Percentiles rank a stretch among this genome's conserved stretches.
phyloP scores from a whole-genome alignment of 2,329 filamentous ascomycete species.

The Dothidotthia symphoricarpi region DNA sequence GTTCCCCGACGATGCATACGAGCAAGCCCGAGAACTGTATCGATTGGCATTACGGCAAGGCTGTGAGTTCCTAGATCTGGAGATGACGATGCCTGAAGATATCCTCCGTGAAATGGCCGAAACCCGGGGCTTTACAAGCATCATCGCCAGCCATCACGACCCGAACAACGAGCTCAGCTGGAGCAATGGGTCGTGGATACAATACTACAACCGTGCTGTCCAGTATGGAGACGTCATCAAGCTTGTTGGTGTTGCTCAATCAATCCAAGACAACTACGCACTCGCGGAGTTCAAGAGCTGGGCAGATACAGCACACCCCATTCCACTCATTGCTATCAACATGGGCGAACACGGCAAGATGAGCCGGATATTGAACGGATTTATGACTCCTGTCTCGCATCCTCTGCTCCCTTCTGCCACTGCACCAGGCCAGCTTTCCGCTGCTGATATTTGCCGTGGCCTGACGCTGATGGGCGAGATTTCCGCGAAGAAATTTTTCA shows the following conservation, averaged over 20 bases:
- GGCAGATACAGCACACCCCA: slow-evolving; percentile 69
- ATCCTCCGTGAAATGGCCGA: slow-evolving; percentile 68
- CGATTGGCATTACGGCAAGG: slow-evolving; percentile 75
- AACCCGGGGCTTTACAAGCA: slow-evolving; percentile 69
- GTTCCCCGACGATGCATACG: slow-evolving; percentile 74
- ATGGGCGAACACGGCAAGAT: slow-evolving; percentile 88
- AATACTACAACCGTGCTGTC: slow-evolving; percentile 83
- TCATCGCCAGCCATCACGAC: slow-evolving; percentile 96
- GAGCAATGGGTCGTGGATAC: slow-evolving; percentile 89
- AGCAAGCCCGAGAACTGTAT: slow-evolving; percentile 74
- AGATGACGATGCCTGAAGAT: slow-evolving; percentile 80
- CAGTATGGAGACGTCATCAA: slow-evolving; percentile 94
- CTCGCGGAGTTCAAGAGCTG: slow-evolving; percentile 77
- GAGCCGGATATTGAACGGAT: slow-evolving; percentile 84
- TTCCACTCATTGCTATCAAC: slow-evolving; percentile 92
- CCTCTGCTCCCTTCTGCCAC: slow-evolving; percentile 87
- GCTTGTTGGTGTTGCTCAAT: slow-evolving; percentile 77
- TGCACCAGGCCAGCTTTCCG: slow-evolving; percentile 89
- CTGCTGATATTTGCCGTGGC: slow-evolving; percentile 78
- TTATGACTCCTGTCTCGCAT: slow-evolving; percentile 93
- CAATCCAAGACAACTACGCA: slow-evolving; percentile 80
- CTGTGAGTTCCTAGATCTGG: slow-evolving; percentile 88
- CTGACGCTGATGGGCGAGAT: slow-evolving; percentile 78
- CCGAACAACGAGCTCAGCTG: slow-evolving; percentile 75
- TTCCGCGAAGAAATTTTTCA: slow-evolving; percentile 71